A percentile compares a stretch with the other conserved stretches of the same genome.
Evolutionary conservation across 2,329 filamentous ascomycete species (phyloP).

Genomic region (Orbilia javanica): DNA sequence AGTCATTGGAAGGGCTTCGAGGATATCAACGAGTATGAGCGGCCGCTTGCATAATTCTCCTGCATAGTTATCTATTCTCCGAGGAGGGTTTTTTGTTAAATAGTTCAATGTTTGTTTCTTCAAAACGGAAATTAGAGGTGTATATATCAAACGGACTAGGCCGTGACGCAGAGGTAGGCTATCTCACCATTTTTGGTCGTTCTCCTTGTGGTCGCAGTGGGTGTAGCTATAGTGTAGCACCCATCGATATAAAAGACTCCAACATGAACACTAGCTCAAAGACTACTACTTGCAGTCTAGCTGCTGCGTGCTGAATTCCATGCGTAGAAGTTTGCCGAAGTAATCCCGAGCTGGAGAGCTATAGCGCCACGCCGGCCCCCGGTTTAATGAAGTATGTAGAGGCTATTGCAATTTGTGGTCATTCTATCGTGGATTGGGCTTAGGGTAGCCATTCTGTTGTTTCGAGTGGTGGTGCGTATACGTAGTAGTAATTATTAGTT

Average conservation of each 20-base stretch:
- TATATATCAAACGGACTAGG: no score
- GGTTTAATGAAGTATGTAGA: slow-evolving; percentile 25
- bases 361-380: not conserved
- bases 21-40: slow-evolving; percentile 27
- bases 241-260: slow-evolving; percentile 30
- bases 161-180: no score
- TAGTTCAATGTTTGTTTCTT: no score
- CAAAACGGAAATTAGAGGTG: no score
- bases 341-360: not conserved
- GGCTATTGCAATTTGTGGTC: slow-evolving; percentile 16
- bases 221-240: not conserved
- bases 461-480: not conserved
- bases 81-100: no score
- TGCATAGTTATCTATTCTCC: no score
- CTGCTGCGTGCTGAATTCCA: slow-evolving; percentile 29
- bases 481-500: not conserved
- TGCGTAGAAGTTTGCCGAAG: not conserved
- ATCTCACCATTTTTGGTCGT: no score
- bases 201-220: not conserved
- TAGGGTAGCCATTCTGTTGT: slow-evolving; percentile 10
- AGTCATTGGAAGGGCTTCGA: slow-evolving; percentile 41
- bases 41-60: not conserved
- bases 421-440: slow-evolving; percentile 28
- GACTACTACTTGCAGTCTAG: slow-evolving; percentile 26
- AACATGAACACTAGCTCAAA: slow-evolving; percentile 32